phyloP scores from a whole-genome alignment of 768 basidiomycete species.

The Russula virescens region DNA sequence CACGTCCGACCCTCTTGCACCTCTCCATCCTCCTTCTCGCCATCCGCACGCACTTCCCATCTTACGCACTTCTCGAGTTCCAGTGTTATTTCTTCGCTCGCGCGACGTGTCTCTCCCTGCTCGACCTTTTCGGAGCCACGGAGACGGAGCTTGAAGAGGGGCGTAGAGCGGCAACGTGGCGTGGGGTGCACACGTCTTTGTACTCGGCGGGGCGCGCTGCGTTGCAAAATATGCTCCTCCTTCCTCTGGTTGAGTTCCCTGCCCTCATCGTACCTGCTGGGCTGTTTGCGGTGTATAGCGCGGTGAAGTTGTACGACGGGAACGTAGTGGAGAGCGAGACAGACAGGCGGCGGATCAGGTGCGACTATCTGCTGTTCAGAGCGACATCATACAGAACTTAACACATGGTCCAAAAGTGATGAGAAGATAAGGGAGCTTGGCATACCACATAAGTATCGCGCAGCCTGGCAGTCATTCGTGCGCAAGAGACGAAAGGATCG shows the following conservation, averaged over 20 bases:
- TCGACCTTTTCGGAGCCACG: slow-evolving; percentile 9
- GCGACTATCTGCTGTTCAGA: neutral
- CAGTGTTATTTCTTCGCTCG: slow-evolving; percentile 26
- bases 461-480: slow-evolving; percentile 16
- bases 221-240: slow-evolving; percentile 23
- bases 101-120: slow-evolving; percentile 16
- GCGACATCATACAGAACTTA: neutral
- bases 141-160: slow-evolving; percentile 16
- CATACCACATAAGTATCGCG: slow-evolving; percentile 15
- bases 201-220: slow-evolving; percentile 20
- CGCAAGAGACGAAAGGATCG: neutral
- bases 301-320: slow-evolving; percentile 21
- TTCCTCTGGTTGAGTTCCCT: slow-evolving; percentile 21
- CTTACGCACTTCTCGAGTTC: slow-evolving; percentile 21
- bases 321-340: slow-evolving; percentile 10
- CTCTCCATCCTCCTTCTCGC: slow-evolving; percentile 21
- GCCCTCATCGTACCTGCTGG: slow-evolving; percentile 22
- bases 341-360: slow-evolving; percentile 22
- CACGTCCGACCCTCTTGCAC: slow-evolving; percentile 19
- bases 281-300: slow-evolving; percentile 22
- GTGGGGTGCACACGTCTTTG: slow-evolving; percentile 23
- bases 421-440: slow-evolving; percentile 19
- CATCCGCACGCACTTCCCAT: slow-evolving; percentile 21
- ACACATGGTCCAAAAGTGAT: slow-evolving; percentile 9
- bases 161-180: slow-evolving; percentile 19